phyloP scores from a whole-genome alignment of 345 rosid genomes.

The Brassica cretica region DNA sequence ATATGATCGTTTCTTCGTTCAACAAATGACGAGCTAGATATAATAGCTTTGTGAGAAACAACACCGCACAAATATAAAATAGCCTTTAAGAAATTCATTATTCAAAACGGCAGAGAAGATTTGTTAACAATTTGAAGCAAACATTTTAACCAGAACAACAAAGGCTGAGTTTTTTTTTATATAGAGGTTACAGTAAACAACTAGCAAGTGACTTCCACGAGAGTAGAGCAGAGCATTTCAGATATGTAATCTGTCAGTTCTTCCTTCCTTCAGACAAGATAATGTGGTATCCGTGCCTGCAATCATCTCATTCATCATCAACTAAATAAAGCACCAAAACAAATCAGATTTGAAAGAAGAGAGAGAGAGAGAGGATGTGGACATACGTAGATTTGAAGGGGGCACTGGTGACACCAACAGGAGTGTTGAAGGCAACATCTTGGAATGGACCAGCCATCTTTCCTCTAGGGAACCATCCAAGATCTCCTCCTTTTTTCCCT shows the following conservation, averaged over 20 bases:
- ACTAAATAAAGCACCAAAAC: neutral
- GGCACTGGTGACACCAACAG: slow-evolving; percentile 85
- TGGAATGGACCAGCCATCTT: slow-evolving; percentile 99
- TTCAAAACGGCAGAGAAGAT: slow-evolving; percentile 14
- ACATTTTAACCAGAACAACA: slow-evolving; percentile 14
- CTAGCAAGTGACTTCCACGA: slow-evolving; percentile 18
- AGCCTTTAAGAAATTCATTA: slow-evolving; percentile 19
- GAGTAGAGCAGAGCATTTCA: neutral
- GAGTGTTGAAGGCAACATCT: slow-evolving; percentile 83
- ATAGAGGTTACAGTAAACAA: slow-evolving; percentile 22
- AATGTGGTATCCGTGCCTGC: slow-evolving; percentile 92
- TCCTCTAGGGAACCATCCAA: slow-evolving; percentile 98
- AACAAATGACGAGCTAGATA: neutral
- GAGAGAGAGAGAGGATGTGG: neutral
- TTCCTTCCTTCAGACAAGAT: slow-evolving; percentile 85
- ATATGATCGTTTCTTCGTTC: neutral
- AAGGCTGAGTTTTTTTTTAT: neutral
- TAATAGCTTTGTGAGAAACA: neutral
- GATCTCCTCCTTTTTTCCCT: slow-evolving; percentile 97
- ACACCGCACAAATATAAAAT: neutral
- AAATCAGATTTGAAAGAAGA: neutral
- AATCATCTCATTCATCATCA: slow-evolving; percentile 16
- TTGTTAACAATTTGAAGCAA: slow-evolving; percentile 3
- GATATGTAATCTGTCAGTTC: slow-evolving; percentile 48
- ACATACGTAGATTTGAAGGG: slow-evolving; percentile 94